Evolutionary conservation across 2,329 filamentous ascomycete species (phyloP).

Genomic region (Paecilomyces fulvus): DNA sequence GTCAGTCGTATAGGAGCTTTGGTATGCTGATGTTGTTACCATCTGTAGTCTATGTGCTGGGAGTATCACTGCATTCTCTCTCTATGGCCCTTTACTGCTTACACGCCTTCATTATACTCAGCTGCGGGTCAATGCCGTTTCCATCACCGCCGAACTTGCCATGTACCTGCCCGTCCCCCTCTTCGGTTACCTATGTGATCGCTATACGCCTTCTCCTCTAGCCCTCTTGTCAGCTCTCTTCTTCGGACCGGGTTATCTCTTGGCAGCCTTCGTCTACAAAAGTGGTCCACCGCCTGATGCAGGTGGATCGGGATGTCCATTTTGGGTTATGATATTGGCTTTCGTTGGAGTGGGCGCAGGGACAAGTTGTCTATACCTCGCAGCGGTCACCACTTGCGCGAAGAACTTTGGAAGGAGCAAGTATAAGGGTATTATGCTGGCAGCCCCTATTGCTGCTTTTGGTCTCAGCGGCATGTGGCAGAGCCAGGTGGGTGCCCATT

Average conservation of each 20-base stretch:
- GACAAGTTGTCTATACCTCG: conserved; percentile 82
- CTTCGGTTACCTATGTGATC: conserved; percentile 86
- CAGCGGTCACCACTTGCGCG: conserved; percentile 86
- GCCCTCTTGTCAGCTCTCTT: conserved; percentile 63
- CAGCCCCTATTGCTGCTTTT: conserved; percentile 84
- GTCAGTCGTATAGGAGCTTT: not conserved
- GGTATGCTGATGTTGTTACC: conserved; percentile 6
- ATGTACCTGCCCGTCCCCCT: conserved; percentile 89
- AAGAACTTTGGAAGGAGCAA: conserved; percentile 94
- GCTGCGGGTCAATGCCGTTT: conserved; percentile 82
- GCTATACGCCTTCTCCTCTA: conserved; percentile 69
- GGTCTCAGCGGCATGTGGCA: conserved; percentile 94
- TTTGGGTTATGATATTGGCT: conserved; percentile 73
- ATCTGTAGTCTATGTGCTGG: conserved; percentile 63
- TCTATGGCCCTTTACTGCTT: conserved; percentile 88
- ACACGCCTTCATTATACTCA: conserved; percentile 80
- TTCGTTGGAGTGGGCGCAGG: conserved; percentile 77
- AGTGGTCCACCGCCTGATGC: conserved; percentile 46
- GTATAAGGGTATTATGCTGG: conserved; percentile 80
- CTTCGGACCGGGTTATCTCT: conserved; percentile 72
- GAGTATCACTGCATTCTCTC: conserved; percentile 84
- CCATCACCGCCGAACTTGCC: conserved; percentile 76
- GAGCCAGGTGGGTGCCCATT: conserved; percentile 72
- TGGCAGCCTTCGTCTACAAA: conserved; percentile 72
- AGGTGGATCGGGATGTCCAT: conserved; percentile 56